Conservation (phyloP, 306 rosid species). For the Crotalaria pallida region DNA sequence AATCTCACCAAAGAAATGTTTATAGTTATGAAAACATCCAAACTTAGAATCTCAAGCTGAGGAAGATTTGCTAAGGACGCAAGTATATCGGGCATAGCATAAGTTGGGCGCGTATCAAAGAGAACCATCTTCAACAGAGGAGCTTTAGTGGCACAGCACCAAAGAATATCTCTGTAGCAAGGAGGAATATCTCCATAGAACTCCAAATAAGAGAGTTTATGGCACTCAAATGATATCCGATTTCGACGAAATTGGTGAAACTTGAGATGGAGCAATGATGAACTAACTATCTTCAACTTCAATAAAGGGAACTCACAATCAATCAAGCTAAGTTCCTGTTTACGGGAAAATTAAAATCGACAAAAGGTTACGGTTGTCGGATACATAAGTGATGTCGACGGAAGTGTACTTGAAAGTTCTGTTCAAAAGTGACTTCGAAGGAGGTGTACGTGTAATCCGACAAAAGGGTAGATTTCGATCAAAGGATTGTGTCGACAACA, state of each 20-base stretch:
- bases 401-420: no score
- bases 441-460: no score
- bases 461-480: no score
- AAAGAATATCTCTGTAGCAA: not conserved
- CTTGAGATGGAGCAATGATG: not conserved
- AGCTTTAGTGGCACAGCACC: not conserved
- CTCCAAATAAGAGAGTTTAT: not conserved
- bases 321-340: not conserved
- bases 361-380: no score
- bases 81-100: not conserved
- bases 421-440: no score
- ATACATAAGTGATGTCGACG: no score
- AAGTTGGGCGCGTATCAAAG: no score
- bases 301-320: not conserved
- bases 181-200: no score
- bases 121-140: not conserved
- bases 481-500: no score
- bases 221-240: not conserved
- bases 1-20: no score
- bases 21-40: no score
- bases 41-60: not conserved
- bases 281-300: not conserved
- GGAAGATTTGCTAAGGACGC: not conserved
- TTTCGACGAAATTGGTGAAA: rapidly evolving
- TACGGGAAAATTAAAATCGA: no score